A percentile compares a stretch with the other conserved stretches of the same genome.
These are phyloP conservation scores for Micractinium conductrix DNA, from an alignment of 139 green algal genomes.

Conservation along the genomic window DNA sequence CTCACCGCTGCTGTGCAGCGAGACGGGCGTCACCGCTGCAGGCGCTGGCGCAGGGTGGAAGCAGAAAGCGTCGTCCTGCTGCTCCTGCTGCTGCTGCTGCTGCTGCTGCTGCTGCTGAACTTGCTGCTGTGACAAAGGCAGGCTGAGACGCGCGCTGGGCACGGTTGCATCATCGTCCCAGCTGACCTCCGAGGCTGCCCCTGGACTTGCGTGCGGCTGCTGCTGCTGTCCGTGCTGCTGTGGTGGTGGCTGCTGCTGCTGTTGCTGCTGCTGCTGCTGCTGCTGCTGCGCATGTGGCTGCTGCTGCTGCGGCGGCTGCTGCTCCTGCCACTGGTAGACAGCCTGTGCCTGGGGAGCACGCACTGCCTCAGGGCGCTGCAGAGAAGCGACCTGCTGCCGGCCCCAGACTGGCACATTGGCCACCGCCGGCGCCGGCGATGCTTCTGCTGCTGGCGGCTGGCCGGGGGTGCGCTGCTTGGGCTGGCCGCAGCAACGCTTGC, in stretches of 20 bases:
- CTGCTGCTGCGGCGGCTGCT: background rate
- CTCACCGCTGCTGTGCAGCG: background rate
- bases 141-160: no score
- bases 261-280: background rate
- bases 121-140: no score
- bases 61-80: background rate
- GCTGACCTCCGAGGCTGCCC: background rate
- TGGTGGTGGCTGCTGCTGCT: background rate
- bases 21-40: background rate
- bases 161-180: background rate
- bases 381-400: background rate
- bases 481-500: background rate
- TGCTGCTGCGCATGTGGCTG: background rate
- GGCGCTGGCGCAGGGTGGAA: background rate
- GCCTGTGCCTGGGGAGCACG: background rate
- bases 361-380: slow-evolving; percentile 5
- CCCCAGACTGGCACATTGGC: background rate
- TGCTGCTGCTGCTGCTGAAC: background rate
- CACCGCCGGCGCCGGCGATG: background rate
- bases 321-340: background rate
- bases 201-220: background rate
- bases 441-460: background rate
- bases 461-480: background rate
- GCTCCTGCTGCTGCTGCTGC: background rate
- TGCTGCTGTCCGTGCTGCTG: background rate